phyloP scores from a whole-genome alignment of 2,329 filamentous ascomycete genomes.

The Apiospora marii region DNA sequence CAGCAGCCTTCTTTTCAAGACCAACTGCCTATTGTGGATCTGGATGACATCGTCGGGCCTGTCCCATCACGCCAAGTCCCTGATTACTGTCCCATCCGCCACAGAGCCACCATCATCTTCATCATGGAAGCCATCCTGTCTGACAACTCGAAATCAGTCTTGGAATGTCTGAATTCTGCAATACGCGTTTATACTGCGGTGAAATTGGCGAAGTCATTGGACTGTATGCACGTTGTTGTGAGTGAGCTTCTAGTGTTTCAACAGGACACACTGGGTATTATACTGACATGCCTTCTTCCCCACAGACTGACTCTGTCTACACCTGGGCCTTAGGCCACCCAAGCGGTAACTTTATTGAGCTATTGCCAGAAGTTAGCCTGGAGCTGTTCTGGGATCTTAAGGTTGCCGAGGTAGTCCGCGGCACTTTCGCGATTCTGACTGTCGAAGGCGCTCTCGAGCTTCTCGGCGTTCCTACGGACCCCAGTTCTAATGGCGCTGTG shows the following conservation, averaged over 20 bases:
- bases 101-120: conserved; percentile 69
- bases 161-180: conserved; percentile 68
- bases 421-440: conserved; percentile 67
- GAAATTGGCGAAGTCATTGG: conserved; percentile 66
- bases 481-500: background rate
- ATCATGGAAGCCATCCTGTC: conserved; percentile 64
- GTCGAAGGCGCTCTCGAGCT: conserved; percentile 64
- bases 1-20: background rate
- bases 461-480: background rate
- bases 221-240: conserved; percentile 55
- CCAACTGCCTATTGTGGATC: conserved; percentile 26
- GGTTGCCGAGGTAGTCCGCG: conserved; percentile 51
- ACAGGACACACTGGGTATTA: conserved; percentile 30
- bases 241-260: conserved; percentile 30
- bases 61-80: conserved; percentile 45
- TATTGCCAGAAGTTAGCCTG: conserved; percentile 68
- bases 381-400: conserved; percentile 61
- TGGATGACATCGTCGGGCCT: conserved; percentile 30
- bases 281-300: conserved; percentile 34
- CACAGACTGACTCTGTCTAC: conserved; percentile 54
- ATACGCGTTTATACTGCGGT: conserved; percentile 73
- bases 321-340: conserved; percentile 64
- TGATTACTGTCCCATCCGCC: conserved; percentile 71
- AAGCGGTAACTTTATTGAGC: conserved; percentile 68
- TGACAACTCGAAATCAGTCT: conserved; percentile 44